These are phyloP conservation scores for Ustanciosporium gigantosporum DNA, from an alignment of 1,284 basidiomycete genomes.

Conservation along the genomic window DNA sequence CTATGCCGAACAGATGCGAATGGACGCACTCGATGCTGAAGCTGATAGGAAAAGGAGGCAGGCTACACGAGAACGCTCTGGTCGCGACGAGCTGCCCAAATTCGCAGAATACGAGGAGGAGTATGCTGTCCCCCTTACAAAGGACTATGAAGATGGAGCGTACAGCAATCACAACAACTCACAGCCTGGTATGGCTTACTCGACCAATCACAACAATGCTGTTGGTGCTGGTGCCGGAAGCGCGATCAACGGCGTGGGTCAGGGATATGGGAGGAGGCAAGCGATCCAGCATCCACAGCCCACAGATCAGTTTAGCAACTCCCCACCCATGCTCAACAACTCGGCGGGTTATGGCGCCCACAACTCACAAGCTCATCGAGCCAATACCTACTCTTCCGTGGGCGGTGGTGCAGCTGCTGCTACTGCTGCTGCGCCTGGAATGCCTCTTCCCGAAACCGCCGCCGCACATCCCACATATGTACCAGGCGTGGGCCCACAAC, in stretches of 20 bases:
- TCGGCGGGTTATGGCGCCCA: constrained; percentile 40
- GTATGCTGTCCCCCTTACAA: constrained; percentile 48
- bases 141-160: constrained; percentile 43
- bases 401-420: no score
- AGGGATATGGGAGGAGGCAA: constrained; percentile 39
- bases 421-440: constrained; percentile 2
- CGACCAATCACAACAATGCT: constrained; percentile 21
- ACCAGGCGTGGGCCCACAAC: constrained; percentile 47
- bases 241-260: constrained; percentile 42
- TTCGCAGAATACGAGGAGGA: constrained; percentile 56
- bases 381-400: constrained; percentile 11
- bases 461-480: constrained; percentile 20
- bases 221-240: constrained; percentile 21
- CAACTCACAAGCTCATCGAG: constrained; percentile 8
- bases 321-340: constrained; percentile 36
- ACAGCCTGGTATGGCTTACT: constrained; percentile 32
- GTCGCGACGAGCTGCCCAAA: constrained; percentile 44
- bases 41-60: constrained; percentile 45
- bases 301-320: constrained; percentile 17
- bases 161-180: constrained; percentile 17
- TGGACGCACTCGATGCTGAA: constrained; percentile 55
- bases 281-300: constrained; percentile 4
- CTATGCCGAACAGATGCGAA: constrained; percentile 51
- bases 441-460: constrained; percentile 2
- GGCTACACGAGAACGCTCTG: constrained; percentile 14